phyloP scores from a whole-genome alignment of 176 grass and related monocot genomes.

The Oryza rufipogon region DNA sequence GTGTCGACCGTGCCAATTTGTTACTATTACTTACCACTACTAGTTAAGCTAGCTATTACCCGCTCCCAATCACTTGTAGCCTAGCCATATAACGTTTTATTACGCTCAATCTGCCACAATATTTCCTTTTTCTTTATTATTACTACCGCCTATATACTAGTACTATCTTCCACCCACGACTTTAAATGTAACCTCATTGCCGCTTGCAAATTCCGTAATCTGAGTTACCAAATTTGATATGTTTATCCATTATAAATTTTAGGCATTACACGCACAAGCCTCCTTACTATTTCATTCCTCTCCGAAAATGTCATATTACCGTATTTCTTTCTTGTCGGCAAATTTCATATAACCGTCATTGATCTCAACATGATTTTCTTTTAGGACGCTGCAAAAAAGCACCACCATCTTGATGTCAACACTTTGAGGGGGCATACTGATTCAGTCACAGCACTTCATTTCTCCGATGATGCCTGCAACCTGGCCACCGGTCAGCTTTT shows the following conservation, averaged over 20 bases:
- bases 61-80: no score
- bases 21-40: no score
- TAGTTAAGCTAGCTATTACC: no score
- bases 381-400: slow-evolving; percentile 82
- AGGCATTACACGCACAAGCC: not conserved
- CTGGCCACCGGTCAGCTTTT: slow-evolving; percentile 69
- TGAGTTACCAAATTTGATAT: not conserved
- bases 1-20: no score
- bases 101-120: no score
- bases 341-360: not conserved
- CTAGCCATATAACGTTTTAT: no score
- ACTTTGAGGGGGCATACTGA: slow-evolving; percentile 85
- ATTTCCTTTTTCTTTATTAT: no score
- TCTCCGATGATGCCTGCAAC: slow-evolving; percentile 70
- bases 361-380: slow-evolving; percentile 10
- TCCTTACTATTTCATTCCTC: not conserved
- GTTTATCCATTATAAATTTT: not conserved
- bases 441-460: slow-evolving; percentile 70
- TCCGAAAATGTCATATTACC: not conserved
- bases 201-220: not conserved
- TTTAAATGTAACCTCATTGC: not conserved
- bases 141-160: no score
- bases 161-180: not conserved
- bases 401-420: slow-evolving; percentile 89
- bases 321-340: not conserved